Conservation (phyloP, 805 yeast species). For the Wickerhamiella alocasiicola region DNA sequence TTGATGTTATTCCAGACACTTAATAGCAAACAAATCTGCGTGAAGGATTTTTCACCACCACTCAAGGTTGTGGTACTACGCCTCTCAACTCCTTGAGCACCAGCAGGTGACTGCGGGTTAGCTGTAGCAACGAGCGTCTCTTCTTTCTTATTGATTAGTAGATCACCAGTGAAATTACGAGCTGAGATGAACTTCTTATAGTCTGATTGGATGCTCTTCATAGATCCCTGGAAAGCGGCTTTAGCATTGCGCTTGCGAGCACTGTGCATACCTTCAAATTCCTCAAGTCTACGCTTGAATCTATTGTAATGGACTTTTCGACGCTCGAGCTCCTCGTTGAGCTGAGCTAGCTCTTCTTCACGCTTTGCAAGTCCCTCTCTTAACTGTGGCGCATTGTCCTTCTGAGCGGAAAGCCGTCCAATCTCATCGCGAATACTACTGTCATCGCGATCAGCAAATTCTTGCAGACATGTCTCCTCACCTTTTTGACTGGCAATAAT, state of each 20-base stretch:
- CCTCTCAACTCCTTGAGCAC: conserved; percentile 33
- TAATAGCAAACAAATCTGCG: conserved; percentile 75
- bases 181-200: conserved; percentile 2
- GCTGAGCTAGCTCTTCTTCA: conserved; percentile 3
- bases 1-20: conserved; percentile 93
- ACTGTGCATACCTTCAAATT: not conserved
- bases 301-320: not conserved
- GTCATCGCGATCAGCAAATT: not conserved
- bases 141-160: conserved; percentile 44
- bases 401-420: not conserved
- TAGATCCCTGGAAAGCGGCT: not conserved
- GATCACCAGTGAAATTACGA: conserved; percentile 51
- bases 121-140: conserved; percentile 22
- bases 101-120: conserved; percentile 14
- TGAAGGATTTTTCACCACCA: conserved; percentile 94
- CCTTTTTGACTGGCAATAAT: not conserved
- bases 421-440: not conserved
- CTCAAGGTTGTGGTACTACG: conserved; percentile 74
- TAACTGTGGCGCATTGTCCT: not conserved
- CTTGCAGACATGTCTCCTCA: not conserved
- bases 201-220: not conserved
- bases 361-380: conserved; percentile 4
- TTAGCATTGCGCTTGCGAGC: not conserved
- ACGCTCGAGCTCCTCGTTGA: conserved; percentile 1
- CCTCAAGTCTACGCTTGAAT: not conserved